Percentiles rank a stretch among this genome's conserved stretches.
phyloP scores from a whole-genome alignment of 495 filamentous ascomycete genomes.

The Daldinia caldariorum region DNA sequence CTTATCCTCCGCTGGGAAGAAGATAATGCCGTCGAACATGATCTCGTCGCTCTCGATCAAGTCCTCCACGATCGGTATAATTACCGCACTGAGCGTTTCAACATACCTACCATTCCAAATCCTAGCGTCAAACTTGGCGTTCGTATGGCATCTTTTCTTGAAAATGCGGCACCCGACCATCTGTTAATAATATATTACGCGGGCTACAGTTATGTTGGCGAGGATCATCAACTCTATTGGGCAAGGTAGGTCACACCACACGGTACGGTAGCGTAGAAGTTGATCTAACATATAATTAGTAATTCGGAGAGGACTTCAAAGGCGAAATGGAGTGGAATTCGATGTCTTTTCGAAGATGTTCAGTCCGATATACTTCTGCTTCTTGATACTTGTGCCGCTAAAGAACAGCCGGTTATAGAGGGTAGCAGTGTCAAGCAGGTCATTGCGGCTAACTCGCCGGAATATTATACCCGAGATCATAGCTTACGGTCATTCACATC shows the following conservation, averaged over 20 bases:
- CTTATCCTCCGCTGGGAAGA: conserved; percentile 66
- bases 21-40: conserved; percentile 59
- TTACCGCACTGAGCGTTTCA: conserved; percentile 62
- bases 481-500: conserved; percentile 63
- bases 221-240: conserved; percentile 65
- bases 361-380: conserved; percentile 61
- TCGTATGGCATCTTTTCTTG: conserved; percentile 60
- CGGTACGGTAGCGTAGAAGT: conserved; percentile 15
- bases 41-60: conserved; percentile 58
- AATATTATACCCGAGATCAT: conserved; percentile 56
- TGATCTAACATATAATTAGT: conserved; percentile 47
- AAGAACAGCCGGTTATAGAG: conserved; percentile 55
- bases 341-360: conserved; percentile 61
- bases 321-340: conserved; percentile 60
- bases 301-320: conserved; percentile 55
- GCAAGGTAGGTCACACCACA: conserved; percentile 58
- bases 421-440: conserved; percentile 63
- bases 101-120: conserved; percentile 61
- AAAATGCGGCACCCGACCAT: conserved; percentile 62
- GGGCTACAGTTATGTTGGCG: conserved; percentile 60
- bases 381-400: conserved; percentile 57
- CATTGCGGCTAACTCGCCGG: conserved; percentile 63
- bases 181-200: conserved; percentile 67
- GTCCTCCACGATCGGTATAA: conserved; percentile 64
- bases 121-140: conserved; percentile 63